These are phyloP conservation scores for Citrullus amarus DNA, from an alignment of 306 rosid genomes.

Conservation along the genomic window DNA sequence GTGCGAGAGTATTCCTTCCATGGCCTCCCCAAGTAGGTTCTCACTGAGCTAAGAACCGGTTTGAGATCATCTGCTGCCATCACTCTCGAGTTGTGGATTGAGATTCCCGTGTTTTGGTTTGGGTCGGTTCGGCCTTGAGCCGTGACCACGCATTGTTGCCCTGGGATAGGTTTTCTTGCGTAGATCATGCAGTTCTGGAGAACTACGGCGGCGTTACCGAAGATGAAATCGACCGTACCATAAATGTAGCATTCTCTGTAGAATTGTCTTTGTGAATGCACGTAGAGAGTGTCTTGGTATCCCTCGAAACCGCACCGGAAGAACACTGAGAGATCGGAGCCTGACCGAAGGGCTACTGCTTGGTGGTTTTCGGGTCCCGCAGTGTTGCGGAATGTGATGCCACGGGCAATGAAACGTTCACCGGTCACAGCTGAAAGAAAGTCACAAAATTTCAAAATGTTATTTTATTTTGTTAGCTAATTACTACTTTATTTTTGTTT, in stretches of 20 bases:
- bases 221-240: conserved; percentile 15
- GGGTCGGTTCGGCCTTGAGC: conserved; percentile 10
- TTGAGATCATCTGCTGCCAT: neutral
- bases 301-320: conserved; percentile 17
- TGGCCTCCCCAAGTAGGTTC: conserved; percentile 16
- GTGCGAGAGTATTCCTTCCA: conserved; percentile 18
- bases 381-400: conserved; percentile 8
- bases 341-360: conserved; percentile 9
- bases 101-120: conserved; percentile 13
- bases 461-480: too few relatives aligned
- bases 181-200: conserved; percentile 18
- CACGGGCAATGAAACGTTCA: conserved; percentile 12
- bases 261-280: conserved; percentile 10
- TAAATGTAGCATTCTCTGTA: conserved; percentile 16
- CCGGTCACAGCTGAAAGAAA: neutral
- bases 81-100: conserved; percentile 12
- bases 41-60: neutral
- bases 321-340: conserved; percentile 9
- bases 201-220: conserved; percentile 15
- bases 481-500: too few relatives aligned
- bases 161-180: neutral
- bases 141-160: neutral
- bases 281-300: conserved; percentile 20
- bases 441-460: neutral
- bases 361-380: conserved; percentile 13